These are phyloP conservation scores for Trichoderma guizhouense DNA, from an alignment of 2,329 filamentous ascomycete genomes.

Conservation along the genomic window DNA sequence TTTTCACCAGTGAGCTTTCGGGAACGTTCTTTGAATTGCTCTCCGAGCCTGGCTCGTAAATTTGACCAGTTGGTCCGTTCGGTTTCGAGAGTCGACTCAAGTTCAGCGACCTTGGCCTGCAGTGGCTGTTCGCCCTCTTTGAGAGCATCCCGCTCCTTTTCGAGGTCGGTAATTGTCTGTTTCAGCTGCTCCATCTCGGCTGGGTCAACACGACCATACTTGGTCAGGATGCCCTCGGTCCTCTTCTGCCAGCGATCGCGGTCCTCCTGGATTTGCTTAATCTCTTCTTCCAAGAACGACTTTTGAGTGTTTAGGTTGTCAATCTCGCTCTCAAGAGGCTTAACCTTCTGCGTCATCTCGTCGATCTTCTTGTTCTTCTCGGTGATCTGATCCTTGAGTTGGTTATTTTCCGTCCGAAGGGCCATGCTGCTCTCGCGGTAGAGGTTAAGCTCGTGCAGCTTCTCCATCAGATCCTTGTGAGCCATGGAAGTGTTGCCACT, in stretches of 20 bases:
- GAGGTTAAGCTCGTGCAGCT: constrained; percentile 90
- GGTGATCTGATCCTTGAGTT: constrained; percentile 70
- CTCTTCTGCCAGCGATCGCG: constrained; percentile 94
- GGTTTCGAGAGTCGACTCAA: constrained; percentile 50
- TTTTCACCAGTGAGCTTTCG: constrained; percentile 53
- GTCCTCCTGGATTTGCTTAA: constrained; percentile 85
- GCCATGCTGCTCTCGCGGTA: constrained; percentile 94
- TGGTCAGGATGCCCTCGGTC: constrained; percentile 90
- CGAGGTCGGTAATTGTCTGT: constrained; percentile 64
- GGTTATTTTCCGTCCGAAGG: constrained; percentile 79
- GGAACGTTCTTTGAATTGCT: constrained; percentile 62
- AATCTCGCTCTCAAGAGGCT: constrained; percentile 78
- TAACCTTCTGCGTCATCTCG: constrained; percentile 69
- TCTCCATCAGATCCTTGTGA: constrained; percentile 89
- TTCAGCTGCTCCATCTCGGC: constrained; percentile 89
- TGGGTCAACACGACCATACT: constrained; percentile 92
- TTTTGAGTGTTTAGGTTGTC: constrained; percentile 79
- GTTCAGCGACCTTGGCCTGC: constrained; percentile 51
- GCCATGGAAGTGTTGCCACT: constrained; percentile 69
- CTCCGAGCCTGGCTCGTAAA: constrained; percentile 51
- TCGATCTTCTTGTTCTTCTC: constrained; percentile 74
- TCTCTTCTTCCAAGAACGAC: constrained; percentile 78
- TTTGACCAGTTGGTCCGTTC: constrained; percentile 55
- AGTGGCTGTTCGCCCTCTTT: constrained; percentile 50
- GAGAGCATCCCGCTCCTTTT: constrained; percentile 61